Base-by-base conservation (phyloP, 257 asterid species). In the Galeopsis tetrahit region DNA sequence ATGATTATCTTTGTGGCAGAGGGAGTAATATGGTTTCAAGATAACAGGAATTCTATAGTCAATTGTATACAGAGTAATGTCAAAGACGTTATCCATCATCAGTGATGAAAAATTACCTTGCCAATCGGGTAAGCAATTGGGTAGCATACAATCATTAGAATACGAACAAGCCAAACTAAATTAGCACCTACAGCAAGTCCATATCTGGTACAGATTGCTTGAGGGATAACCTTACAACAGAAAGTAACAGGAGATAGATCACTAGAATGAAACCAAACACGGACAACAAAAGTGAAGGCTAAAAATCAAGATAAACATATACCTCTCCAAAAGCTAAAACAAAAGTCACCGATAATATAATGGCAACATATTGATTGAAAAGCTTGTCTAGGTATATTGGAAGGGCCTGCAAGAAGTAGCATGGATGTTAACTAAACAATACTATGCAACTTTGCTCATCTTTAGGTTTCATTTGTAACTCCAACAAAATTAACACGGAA, bases 181-280 rank as follows among this genome's bases (percentile, higher is more conserved):
- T 89, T 89, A 44, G 98, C 94, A 62, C 99, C 99, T 10, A 95
- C 96, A 8, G 98, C 96, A 75, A 95, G 98, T 80, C 99, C 99
- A 67, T 95, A 95, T 80, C 99, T 82, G 17, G 98, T 90, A 86
- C 99, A 95, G 82, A 92, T 87, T 48, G 99, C 98, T 92, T 95
- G 99, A 78, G 99, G 99, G 78, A 95, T 92, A 79, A 95, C 98
- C 98, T 92, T 85, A 69, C 48, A 75, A 15, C 57, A 72, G 14
- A 67, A 60, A 38, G 57, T 44, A 39, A 57, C 17, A 63, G 49
- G 36, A 69, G 74, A 63, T 40, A 60, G 62, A 77, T 49, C 73
- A 71, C 34, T 51, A 62, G 32, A 48, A 15, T 66, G 38, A 67
- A 53, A 63, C 39, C 58, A 58, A 56, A 17, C 1, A 7, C 14